Base-by-base conservation (phyloP, 495 filamentous ascomycete species). In the Penicillium macrosclerotiorum region DNA sequence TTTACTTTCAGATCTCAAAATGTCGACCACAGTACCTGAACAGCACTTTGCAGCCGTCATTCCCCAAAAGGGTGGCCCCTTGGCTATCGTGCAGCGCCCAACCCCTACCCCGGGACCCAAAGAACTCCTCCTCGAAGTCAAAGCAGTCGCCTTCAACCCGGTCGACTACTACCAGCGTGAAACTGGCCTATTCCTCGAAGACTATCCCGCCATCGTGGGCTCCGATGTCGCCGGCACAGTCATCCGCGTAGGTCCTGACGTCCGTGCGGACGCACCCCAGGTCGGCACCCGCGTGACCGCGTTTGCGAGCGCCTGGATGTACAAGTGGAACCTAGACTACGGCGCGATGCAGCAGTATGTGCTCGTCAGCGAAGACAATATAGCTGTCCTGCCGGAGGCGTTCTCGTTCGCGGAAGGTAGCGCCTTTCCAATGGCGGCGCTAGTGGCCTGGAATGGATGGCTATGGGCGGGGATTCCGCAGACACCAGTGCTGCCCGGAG, bases 101-200 rank as follows among this genome's bases (percentile, higher is more conserved):
- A 58, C 55, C 26, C 51, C 55, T 8, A 37, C 25, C 0, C 51
- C 47, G 3, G 42, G 47, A 6, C 55, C 55, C 19, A 48, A 42
- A 6, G 35, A 76, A 27, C 45, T 77, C 45, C 65, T 77, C 17
- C 56, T 77, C 27, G 55, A 64, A 38, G 65, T 72, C 38, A 61
- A 75, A 22, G 59, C 73, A 26, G 34, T 76, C 33, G 76, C 74
- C 4, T 33, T 79, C 16, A 79, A 79, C 52, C 72, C 69, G 4
- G 36, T 71, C 36, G 73, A 77, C 48, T 37, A 35, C 22, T 50
- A 48, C 36, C 62, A 64, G 27, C 68, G 63, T 1, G 62, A 73
- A 18, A 32, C 43, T 5, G 69, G 69, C 38, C 38, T 66, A 37
- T 49, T 49, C 30, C 35, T 53, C 18, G 55, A 31, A 14, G 25